A percentile compares a stretch with the other conserved stretches of the same genome.
Conservation (phyloP, 805 yeast species). For the Starmerella apis region DNA sequence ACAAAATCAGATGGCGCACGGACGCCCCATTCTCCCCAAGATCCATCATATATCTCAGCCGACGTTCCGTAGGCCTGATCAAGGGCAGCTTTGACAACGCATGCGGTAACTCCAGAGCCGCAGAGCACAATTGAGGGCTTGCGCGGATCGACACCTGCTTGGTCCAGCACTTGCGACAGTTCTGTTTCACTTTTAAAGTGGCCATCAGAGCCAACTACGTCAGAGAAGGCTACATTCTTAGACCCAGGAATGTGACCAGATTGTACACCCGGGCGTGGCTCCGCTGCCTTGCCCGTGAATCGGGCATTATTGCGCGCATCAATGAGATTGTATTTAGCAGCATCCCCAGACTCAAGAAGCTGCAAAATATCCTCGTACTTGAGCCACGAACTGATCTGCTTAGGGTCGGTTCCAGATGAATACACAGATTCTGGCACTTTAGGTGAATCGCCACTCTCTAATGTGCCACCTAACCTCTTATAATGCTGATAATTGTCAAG, state of each 20-base stretch:
- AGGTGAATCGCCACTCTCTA: slow-evolving; percentile 33
- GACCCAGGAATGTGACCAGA: slow-evolving; percentile 88
- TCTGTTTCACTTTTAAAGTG: slow-evolving; percentile 42
- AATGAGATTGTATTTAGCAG: slow-evolving; percentile 41
- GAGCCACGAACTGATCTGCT: slow-evolving; percentile 24
- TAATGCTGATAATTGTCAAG: slow-evolving; percentile 60
- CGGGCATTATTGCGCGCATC: slow-evolving; percentile 77
- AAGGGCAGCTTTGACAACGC: slow-evolving; percentile 68
- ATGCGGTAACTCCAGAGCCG: slow-evolving; percentile 95
- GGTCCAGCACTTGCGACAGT: slow-evolving; percentile 40
- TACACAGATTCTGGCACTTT: slow-evolving; percentile 18
- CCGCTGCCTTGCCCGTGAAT: slow-evolving; percentile 70
- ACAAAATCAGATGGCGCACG: slow-evolving; percentile 49
- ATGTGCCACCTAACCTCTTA: slow-evolving; percentile 37
- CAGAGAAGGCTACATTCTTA: slow-evolving; percentile 60
- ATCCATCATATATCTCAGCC: slow-evolving; percentile 61
- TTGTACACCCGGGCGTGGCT: slow-evolving; percentile 78
- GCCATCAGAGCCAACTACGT: slow-evolving; percentile 41
- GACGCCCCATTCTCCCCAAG: slow-evolving; percentile 65
- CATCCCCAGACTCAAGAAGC: slow-evolving; percentile 41
- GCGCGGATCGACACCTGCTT: slow-evolving; percentile 32
- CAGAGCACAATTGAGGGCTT: slow-evolving; percentile 80
- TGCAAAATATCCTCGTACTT: slow-evolving; percentile 55
- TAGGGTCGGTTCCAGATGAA: slow-evolving; percentile 24
- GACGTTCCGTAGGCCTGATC: slow-evolving; percentile 39